Percentiles rank a stretch among this genome's conserved stretches.
Evolutionary conservation across 2,329 filamentous ascomycete genomes (phyloP).

Genomic region (Penicillium italicum): DNA sequence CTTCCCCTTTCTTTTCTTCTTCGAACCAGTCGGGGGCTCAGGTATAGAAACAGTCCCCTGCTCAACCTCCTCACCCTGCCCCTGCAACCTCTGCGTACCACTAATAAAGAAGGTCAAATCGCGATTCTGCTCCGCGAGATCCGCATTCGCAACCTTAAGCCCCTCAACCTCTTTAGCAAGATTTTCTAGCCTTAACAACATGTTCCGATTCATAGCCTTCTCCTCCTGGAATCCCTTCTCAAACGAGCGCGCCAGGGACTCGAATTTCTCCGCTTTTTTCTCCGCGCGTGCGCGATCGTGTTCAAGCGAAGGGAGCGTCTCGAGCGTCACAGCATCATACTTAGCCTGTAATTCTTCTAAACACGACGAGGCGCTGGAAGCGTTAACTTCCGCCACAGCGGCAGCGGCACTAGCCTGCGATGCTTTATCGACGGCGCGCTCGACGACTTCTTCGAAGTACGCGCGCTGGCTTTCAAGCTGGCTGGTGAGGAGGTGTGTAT

Average conservation of each 20-base stretch:
- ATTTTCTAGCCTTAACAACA: slow-evolving; percentile 74
- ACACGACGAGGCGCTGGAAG: slow-evolving; percentile 59
- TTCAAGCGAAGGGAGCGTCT: slow-evolving; percentile 66
- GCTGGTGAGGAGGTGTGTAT: slow-evolving; percentile 86
- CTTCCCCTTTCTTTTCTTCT: slow-evolving; percentile 40
- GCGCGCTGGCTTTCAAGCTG: slow-evolving; percentile 89
- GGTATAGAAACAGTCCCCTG: slow-evolving; percentile 68
- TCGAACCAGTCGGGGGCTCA: slow-evolving; percentile 49
- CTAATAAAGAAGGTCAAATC: slow-evolving; percentile 86
- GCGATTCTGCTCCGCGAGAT: slow-evolving; percentile 79
- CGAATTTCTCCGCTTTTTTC: slow-evolving; percentile 66
- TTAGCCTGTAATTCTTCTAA: slow-evolving; percentile 54
- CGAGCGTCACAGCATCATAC: slow-evolving; percentile 51
- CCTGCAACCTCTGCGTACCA: slow-evolving; percentile 73
- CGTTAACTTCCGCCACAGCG: slow-evolving; percentile 54
- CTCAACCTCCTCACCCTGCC: slow-evolving; percentile 67
- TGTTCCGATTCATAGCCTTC: slow-evolving; percentile 73
- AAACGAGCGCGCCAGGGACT: slow-evolving; percentile 70
- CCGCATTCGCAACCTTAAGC: slow-evolving; percentile 60
- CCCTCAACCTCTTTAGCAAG: slow-evolving; percentile 57
- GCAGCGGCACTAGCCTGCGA: slow-evolving; percentile 62
- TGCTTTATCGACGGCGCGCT: slow-evolving; percentile 85
- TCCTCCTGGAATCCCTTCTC: slow-evolving; percentile 78
- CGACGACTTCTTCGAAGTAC: slow-evolving; percentile 91
- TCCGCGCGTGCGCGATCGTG: slow-evolving; percentile 67